Evolutionary conservation across 768 basidiomycete genomes (phyloP), one percentile per base, ranked within the genome.

Genomic region (Naganishia vaughanmartiniae): DNA sequence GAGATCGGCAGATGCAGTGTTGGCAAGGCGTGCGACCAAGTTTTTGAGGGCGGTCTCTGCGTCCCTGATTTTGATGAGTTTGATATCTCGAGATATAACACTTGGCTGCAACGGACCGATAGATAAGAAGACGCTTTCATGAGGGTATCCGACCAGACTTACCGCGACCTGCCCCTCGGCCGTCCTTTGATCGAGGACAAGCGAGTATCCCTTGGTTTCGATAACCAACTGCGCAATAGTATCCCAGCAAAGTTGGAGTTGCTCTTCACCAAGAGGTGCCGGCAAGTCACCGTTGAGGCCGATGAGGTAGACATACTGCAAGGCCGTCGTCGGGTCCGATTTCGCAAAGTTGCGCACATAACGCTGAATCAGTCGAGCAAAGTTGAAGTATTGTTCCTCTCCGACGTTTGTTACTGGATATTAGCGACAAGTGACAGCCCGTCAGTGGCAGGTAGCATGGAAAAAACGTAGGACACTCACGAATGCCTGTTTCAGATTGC

Each of bases 261-360:
- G 93, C 78, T 93, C 90, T 75, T 87, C 87, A n/a, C 92, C 92
- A 14, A 89, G 84, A 0, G 86, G 86, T 2, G 84, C 83, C 1
- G 85, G 84, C 45, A 90, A 88, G 78, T 95, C 92, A 10, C 88
- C 84, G 31, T 86, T 85, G 7, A 97, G 85, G 67, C 88, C 87
- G 7, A 96, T 86, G 70, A 90, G 90, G 77, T 93, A 93, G 28
- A 94, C 90, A 74, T 97, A 98, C 81, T 99, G 93, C 63, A 99
- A 82, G 0, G 94, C 95, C 76, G 94, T 91, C 76, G 90, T 89
- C 0, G 94, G 90, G 74, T 96, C 95, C 85, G 92, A 87, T 82
- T 89, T 91, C 31, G 90, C 90, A 78, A 98, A 96, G 71, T 89
- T 90, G 42, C 92, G 87, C 54, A 96, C 88, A 78, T 99, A 97